Base-by-base conservation (phyloP, 805 yeast genomes). In the Pichia exigua region DNA sequence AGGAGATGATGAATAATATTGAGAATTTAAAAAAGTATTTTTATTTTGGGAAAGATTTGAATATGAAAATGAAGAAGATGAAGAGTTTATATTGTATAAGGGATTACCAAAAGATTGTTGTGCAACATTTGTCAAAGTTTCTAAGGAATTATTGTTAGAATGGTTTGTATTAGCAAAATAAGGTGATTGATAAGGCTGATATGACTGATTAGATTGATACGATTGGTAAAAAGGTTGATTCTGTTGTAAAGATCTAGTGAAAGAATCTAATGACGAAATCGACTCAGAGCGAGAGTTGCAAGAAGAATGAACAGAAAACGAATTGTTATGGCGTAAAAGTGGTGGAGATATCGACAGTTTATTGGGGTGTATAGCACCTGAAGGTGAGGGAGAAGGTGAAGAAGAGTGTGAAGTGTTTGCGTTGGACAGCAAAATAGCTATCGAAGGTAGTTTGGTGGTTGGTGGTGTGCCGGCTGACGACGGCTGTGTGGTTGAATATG, bases 261-360 rank as follows among this genome's bases (percentile, higher is more conserved):
- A 22, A 17, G 47, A 42, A n/a, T 51, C 54, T 4, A 51, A 18
- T 1, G 60, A 54, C 2, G 61, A 57, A 6, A 60, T 17, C 3
- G 59, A 42, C 39, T 53, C 46, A 17, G 55, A 42, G 48, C 58
- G 18, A 60, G 30, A 15, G 26, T 17, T 24, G 4, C n/a, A n/a
- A n/a, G 26, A 22, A 41, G 26, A 15, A 7, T 41, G 45, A n/a
- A 35, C 12, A 11, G 39, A 20, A 17, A 17, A 35, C 2, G 39
- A 35, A 15, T 38, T 46, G 22, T 38, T 50, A 53, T 42, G 52
- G 20, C 44, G 48, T 17, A 41, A 43, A 15, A 18, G 57, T 54
- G 49, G 50, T 27, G 47, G 46, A 17, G 51, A 44, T 20, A 38
- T n/a, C 13, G 42, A 28, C n/a, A 18, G 35, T 15, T 40, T 9